Percentiles rank a stretch among this genome's conserved stretches.
phyloP scores from a whole-genome alignment of 1,284 basidiomycete species.

The Cryptococcus hybrid region DNA sequence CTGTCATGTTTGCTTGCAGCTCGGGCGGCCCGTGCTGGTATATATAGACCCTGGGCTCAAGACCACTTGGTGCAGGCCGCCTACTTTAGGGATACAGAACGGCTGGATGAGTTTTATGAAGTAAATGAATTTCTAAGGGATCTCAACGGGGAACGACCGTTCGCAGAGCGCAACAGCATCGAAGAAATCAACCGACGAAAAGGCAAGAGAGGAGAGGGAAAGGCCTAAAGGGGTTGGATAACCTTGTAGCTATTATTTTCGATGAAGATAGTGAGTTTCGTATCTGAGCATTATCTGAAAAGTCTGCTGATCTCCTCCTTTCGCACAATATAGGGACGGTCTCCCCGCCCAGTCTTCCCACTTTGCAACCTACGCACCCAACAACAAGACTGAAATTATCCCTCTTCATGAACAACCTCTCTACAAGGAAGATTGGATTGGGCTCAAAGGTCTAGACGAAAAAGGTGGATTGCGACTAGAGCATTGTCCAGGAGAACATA shows the following conservation, averaged over 20 bases:
- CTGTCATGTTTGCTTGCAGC: constrained; percentile 70
- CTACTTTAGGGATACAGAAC: constrained; percentile 85
- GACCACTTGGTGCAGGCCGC: constrained; percentile 82
- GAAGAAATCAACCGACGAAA: constrained; percentile 6
- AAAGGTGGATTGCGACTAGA: constrained; percentile 62
- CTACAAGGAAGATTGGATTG: constrained; percentile 86
- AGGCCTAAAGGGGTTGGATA: constrained; percentile 40
- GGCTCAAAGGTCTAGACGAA: constrained; percentile 71
- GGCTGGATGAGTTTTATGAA: constrained; percentile 66
- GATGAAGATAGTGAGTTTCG: constrained; percentile 41
- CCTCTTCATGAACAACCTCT: constrained; percentile 72
- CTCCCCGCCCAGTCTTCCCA: constrained; percentile 43
- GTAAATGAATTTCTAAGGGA: constrained; percentile 57
- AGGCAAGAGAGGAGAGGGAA: constrained; percentile 20
- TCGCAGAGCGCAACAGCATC: constrained; percentile 59
- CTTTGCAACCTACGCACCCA: constrained; percentile 39
- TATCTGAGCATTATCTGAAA: neutral
- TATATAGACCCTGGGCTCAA: constrained; percentile 83
- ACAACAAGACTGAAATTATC: constrained; percentile 56
- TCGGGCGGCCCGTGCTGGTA: constrained; percentile 66
- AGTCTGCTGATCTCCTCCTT: neutral
- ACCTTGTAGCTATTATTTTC: constrained; percentile 50
- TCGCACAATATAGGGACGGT: constrained; percentile 37
- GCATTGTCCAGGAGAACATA: constrained; percentile 76
- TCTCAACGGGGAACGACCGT: constrained; percentile 55